Base-by-base conservation (phyloP, 768 basidiomycete species). In the Butyriboletus loyo region DNA sequence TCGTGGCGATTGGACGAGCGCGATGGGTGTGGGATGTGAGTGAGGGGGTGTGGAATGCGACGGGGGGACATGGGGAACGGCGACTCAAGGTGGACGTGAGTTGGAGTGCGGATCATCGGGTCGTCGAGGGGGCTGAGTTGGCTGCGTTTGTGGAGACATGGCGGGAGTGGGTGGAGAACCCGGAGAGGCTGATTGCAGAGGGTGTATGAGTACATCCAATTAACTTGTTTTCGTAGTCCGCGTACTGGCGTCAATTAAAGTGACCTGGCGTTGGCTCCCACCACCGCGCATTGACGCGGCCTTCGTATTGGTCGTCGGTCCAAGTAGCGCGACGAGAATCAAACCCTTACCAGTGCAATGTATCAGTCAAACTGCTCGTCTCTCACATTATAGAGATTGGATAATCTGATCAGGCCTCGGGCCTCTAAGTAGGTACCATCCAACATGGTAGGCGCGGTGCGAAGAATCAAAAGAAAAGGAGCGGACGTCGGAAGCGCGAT, bases 121-220 rank as follows among this genome's bases (percentile, higher is more conserved):
- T 95, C 7, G 83, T 93, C 10, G 92, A 95, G 65, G 92, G 92
- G 5, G 92, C 91, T 1, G 92, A 95, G 72, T 66, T 95, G 55
- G 90, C 88, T 48, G 90, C 88, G 57, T 92, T 95, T 66, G 87
- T 92, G 54, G 90, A 93, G 73, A 75, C 77, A 38, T 95, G 92
- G 92, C 81, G 91, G 54, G 74, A 70, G 15, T 90, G 83, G 75
- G 87, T 92, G 15, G 91, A 93, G 71, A 66, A 71, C 2, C 92
- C 92, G 3, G 81, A 78, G 66, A 75, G 86, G 66, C 63, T 92
- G 54, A 78, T 91, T 58, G 89, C 60, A 4, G 77, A 77, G 41
- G 73, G 72, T 0, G 60, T 77, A 13, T 77, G 58, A 74, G 35
- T 9, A 46, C n/a, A 25, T 34, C 2, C 21, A 32, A 14, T 30